Percentiles rank a stretch among this genome's conserved stretches.
These are phyloP conservation scores for Xylariaceae sp. DNA, from an alignment of 2,329 filamentous ascomycete genomes.

Conservation along the genomic window DNA sequence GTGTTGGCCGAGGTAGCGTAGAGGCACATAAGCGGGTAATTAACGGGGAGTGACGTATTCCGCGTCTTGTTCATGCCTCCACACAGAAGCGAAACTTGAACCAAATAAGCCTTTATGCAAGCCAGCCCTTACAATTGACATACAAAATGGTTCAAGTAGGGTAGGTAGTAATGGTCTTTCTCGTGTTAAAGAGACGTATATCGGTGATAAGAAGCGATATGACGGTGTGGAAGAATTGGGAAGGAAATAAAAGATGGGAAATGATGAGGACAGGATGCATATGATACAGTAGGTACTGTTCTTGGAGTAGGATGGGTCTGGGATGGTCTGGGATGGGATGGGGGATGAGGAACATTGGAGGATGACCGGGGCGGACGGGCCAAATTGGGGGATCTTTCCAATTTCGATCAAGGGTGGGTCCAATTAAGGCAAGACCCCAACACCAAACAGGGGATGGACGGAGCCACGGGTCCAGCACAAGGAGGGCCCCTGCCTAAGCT, in stretches of 20 bases:
- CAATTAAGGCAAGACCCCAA: constrained; percentile 7
- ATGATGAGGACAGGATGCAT: constrained; percentile 5
- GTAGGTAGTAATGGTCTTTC: background rate
- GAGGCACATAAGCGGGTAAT: background rate
- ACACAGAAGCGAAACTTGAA: background rate
- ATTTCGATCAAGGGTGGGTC: constrained; percentile 8
- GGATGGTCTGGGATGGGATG: no score
- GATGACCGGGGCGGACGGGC: background rate
- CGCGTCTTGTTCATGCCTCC: background rate
- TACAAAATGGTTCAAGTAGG: background rate
- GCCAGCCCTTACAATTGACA: background rate
- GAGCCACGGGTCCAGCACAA: background rate
- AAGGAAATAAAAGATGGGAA: constrained; percentile 5
- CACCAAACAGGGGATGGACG: background rate
- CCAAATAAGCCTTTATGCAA: no score
- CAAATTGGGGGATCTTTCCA: constrained; percentile 20
- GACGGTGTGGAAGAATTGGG: constrained; percentile 3
- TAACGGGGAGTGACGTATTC: constrained; percentile 21
- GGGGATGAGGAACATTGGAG: no score
- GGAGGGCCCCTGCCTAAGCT: no score
- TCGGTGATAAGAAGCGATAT: background rate
- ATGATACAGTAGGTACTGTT: background rate
- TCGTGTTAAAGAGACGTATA: background rate
- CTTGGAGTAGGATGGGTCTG: background rate
- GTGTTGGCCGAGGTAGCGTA: background rate